phyloP scores from a whole-genome alignment of 106 monocot genomes.

The Phalaenopsis equestris region DNA sequence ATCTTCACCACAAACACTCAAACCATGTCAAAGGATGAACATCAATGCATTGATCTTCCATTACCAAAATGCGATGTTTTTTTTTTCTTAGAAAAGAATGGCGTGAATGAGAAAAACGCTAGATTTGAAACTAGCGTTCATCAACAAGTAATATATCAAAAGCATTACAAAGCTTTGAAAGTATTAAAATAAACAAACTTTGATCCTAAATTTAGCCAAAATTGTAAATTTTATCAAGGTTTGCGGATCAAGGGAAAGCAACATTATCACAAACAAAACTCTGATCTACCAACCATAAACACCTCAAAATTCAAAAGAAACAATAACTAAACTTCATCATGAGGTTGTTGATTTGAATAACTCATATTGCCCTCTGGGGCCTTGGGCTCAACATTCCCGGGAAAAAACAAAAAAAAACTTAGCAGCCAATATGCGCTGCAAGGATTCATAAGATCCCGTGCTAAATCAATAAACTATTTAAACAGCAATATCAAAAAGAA shows the following conservation, averaged over 20 bases:
- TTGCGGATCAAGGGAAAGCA: slow-evolving; percentile 1
- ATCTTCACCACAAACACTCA: not conserved
- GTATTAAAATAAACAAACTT: not conserved
- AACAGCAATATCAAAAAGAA: not conserved
- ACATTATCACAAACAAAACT: not conserved
- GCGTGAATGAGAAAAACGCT: not conserved
- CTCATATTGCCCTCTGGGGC: no score
- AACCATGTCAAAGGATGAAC: not conserved
- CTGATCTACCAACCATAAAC: not conserved
- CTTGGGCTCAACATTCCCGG: no score
- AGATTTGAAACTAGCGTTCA: not conserved
- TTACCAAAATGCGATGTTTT: not conserved
- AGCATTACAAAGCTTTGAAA: not conserved
- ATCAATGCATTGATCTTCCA: not conserved
- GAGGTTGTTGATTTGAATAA: no score
- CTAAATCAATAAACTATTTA: not conserved
- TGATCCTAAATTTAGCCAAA: not conserved
- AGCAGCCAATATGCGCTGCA: not conserved
- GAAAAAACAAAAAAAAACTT: not conserved
- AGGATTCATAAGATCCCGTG: not conserved
- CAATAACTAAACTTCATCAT: not conserved
- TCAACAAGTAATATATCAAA: not conserved
- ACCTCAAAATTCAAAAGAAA: not conserved
- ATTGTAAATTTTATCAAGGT: not conserved
- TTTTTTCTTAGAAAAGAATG: not conserved